phyloP scores from a whole-genome alignment of 2,329 filamentous ascomycete species.

The Xylaria sp. region DNA sequence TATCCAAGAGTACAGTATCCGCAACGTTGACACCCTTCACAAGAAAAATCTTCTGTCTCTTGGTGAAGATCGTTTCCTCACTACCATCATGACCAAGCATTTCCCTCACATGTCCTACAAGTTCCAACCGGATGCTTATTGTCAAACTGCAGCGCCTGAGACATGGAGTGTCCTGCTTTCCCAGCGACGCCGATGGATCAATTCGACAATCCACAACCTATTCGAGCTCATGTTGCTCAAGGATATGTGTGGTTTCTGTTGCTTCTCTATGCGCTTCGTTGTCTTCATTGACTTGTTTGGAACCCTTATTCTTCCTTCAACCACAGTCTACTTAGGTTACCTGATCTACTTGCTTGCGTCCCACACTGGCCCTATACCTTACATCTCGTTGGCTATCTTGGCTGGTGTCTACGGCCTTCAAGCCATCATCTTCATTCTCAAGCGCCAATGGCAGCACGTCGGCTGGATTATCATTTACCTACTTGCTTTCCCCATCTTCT shows the following conservation, averaged over 20 bases:
- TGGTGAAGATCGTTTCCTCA: constrained; percentile 86
- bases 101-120: constrained; percentile 97
- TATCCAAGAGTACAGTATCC: constrained; percentile 86
- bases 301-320: constrained; percentile 89
- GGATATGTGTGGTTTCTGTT: constrained; percentile 98
- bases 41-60: constrained; percentile 81
- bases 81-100: constrained; percentile 97
- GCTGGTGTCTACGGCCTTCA: constrained; percentile 94
- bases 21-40: constrained; percentile 90
- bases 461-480: constrained; percentile 99
- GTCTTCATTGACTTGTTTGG: constrained; percentile 94
- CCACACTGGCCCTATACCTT: constrained; percentile 74
- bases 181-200: constrained; percentile 99
- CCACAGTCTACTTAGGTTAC: constrained; percentile 84
- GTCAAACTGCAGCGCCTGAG: constrained; percentile 90
- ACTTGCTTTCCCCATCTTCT: constrained; percentile 93
- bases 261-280: constrained; percentile 96
- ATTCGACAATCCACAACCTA: constrained; percentile 97
- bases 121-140: constrained; percentile 91
- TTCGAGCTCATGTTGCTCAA: constrained; percentile 87
- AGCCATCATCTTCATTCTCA: constrained; percentile 93
- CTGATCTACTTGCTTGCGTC: constrained; percentile 81
- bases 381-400: constrained; percentile 88
- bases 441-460: constrained; percentile 96
- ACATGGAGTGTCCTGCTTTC: constrained; percentile 93